Base-by-base conservation (phyloP, 108 stramenopile genomes). In the Cyclotella baltica region DNA sequence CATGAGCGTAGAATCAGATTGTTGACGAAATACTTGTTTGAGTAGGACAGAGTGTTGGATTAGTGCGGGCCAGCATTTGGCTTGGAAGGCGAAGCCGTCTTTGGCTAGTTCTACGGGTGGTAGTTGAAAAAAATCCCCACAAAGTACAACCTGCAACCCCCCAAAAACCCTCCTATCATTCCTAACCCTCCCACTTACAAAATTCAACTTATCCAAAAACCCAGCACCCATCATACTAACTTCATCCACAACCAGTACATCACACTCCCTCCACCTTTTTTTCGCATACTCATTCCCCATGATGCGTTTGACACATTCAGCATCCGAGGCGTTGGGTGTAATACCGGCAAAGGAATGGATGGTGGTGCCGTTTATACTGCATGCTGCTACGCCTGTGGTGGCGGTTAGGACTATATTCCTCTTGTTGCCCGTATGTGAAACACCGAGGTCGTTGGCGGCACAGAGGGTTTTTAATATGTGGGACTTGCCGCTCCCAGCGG, bases 121-220 rank as follows among this genome's bases (percentile, higher is more conserved):
- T 13, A 95, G 34, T 47, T 98, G 97, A 65, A 96, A 91, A 58
- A 98, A 97, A 63, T 98, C 97, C 11, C 97, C 97, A 73, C 92
- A 91, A 33, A 97, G 77, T n/a, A 98, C 82, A 46, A 98, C 53
- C 78, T 97, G 94, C 27, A 98, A 72, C 52, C 96, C 96, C 10
- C 97, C 97, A 83, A 98, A 97, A 3, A 95, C 92, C 29, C 70
- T 31, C 28, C 69, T 16, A 55, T 81, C 80, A n/a, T 78, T 76
- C n/a, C 89, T 78, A 1, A 86, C 88, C 51, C 66, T 61, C 30
- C 75, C 51, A 13, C 88, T 90, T 23, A 94, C 48, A 46, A 81
- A 81, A 55, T 64, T 69, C 25, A 96, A 75, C 59, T 88, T 87
- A 86, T 96, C 95, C 58, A 96, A 88, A 37, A 96, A 87, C 19